Evolutionary conservation across 163 green algal genomes (phyloP).

Genomic region (Prototheca cutis): DNA sequence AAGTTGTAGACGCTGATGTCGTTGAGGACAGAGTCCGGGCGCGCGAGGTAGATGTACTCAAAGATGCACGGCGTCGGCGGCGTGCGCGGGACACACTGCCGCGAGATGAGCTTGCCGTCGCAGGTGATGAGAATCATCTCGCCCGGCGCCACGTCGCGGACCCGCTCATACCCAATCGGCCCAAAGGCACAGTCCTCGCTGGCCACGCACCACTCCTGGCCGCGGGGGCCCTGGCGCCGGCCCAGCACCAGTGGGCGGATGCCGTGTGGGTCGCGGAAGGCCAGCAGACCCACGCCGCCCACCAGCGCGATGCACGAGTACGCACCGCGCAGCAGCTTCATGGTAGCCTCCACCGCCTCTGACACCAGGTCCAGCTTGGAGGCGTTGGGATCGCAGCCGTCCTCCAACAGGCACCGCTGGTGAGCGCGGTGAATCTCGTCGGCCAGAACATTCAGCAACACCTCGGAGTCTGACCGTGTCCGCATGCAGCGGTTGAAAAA

Average conservation of each 20-base stretch:
- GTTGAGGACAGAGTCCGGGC: constrained; percentile 84
- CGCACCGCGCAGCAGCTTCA: constrained; percentile 68
- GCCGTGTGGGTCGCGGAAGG: constrained; percentile 86
- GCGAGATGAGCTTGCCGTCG: constrained; percentile 13
- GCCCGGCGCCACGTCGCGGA: constrained; percentile 72
- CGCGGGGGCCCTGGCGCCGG: constrained; percentile 31
- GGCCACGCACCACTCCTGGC: constrained; percentile 81
- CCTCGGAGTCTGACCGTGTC: constrained; percentile 81
- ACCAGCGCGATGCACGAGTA: constrained; percentile 86
- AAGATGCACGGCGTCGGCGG: constrained; percentile 68
- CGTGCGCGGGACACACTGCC: constrained; percentile 7
- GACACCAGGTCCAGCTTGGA: constrained; percentile 74
- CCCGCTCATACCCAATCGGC: constrained; percentile 82
- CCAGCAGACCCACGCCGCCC: constrained; percentile 81
- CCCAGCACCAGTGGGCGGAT: constrained; percentile 91
- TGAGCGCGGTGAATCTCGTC: constrained; percentile 92
- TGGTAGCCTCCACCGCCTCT: constrained; percentile 65
- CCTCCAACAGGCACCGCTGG: constrained; percentile 56
- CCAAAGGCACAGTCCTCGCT: constrained; percentile 93
- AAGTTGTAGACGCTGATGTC: constrained; percentile 94
- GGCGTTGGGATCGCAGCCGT: constrained; percentile 57
- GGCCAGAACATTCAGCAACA: constrained; percentile 92
- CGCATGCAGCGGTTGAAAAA: constrained; percentile 87
- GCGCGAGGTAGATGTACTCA: constrained; percentile 90
- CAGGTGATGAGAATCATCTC: constrained; percentile 81